phyloP scores from a whole-genome alignment of 345 rosid species.

The Syzygium grande region DNA sequence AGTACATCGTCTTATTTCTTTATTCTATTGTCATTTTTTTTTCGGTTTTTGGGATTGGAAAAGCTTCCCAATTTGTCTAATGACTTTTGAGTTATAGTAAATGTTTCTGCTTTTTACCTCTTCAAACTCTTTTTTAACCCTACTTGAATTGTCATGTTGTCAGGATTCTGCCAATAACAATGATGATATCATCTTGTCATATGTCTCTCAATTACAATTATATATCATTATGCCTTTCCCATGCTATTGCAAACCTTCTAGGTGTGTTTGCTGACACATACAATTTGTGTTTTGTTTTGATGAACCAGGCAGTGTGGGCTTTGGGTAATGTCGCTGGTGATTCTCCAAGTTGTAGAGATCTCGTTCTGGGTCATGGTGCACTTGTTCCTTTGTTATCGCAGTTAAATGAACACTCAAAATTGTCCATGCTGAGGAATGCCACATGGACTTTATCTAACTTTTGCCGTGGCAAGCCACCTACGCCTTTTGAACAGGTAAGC shows the following conservation, averaged over 20 bases:
- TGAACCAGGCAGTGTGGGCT: conserved; percentile 55
- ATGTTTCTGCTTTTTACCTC: not conserved
- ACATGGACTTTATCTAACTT: conserved; percentile 66
- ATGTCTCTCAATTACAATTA: not conserved
- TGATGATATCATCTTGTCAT: not conserved
- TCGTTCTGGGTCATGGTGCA: conserved; percentile 44
- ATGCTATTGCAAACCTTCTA: not conserved
- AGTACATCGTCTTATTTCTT: not conserved
- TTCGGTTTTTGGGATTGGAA: not conserved
- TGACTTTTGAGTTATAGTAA: not conserved
- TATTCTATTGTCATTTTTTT: not conserved
- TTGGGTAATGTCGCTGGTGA: conserved; percentile 65
- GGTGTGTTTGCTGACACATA: not conserved
- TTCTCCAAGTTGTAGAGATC: conserved; percentile 46
- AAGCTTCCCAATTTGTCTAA: not conserved
- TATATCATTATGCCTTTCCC: not conserved
- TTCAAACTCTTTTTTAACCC: not conserved
- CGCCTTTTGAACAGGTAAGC: conserved; percentile 43
- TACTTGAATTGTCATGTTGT: not conserved
- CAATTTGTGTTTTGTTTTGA: not conserved
- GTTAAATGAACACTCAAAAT: conserved; percentile 35
- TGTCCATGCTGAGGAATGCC: conserved; percentile 48
- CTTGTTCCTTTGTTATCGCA: conserved; percentile 40
- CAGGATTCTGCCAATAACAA: not conserved
- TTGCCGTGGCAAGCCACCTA: conserved; percentile 51